Base-by-base conservation (phyloP, 2,329 filamentous ascomycete species). In the Diplodia seriata region DNA sequence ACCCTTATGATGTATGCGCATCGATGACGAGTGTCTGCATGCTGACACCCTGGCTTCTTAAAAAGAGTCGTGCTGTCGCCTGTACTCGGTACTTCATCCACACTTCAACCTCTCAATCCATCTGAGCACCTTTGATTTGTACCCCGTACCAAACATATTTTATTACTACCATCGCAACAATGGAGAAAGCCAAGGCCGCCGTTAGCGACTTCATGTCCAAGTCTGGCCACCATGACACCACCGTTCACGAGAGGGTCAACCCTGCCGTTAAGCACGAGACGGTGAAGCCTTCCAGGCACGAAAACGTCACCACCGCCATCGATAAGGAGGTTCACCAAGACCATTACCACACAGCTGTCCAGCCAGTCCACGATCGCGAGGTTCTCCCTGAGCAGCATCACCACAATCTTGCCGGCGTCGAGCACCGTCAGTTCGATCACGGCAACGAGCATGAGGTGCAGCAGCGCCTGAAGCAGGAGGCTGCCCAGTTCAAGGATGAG, bases 281-380 rank as follows among this genome's bases (percentile, higher is more conserved):
- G 1, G 77, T 91, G 54, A 85, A 82, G 69, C 86, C 85, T 53
- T 84, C 85, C n/a, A 77, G 84, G 50, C 88, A 90, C 67, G 87
- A 91, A 74, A 79, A 89, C n/a, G 72, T 86, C 11, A 83, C 81
- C 23, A 89, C 86, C 1, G 89, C 87, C 7, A 77, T 91, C 31
- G 88, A 92, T 74, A 86, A 85, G 71, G 90, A 92, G 72, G 81
- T 91, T 4, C 89, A 92, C 74, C 89, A 91, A 75, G 87, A 91
- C 69, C 90, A 92, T 73, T 87, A 91, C 76, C 89, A 92, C 76
- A 90, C 88, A 56, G 88, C 87, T 0, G 80, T 91, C 1, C 90
- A 92, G 78, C 90, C 90, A 0, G 79, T 92, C 29, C 68, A 81
- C 20, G 81, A 87, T 72, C 78, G 83, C 70, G 86, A 86, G 73